phyloP scores from a whole-genome alignment of 106 monocot genomes.

The Cymbidium sinense region DNA sequence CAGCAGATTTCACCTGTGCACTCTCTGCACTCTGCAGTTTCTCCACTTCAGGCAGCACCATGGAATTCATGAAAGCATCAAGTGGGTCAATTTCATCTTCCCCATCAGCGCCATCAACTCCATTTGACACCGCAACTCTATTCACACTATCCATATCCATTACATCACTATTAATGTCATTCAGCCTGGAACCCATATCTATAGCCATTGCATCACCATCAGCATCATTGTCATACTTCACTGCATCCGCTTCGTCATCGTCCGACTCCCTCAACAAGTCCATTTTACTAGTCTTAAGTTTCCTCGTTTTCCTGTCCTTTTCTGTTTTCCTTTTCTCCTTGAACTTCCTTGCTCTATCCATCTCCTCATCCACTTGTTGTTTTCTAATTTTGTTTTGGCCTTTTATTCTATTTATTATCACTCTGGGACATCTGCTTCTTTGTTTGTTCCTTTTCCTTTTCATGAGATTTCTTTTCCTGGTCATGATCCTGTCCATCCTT shows the following conservation, averaged over 20 bases:
- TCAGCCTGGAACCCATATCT: conserved; percentile 13
- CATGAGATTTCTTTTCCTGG: conserved; percentile 34
- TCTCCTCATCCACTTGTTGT: conserved; percentile 84
- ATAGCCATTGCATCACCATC: conserved; percentile 26
- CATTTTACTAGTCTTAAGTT: conserved; percentile 58
- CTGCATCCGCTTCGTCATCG: conserved; percentile 51
- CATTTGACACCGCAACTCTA: conserved; percentile 5
- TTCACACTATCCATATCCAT: conserved; percentile 16
- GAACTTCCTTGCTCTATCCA: conserved; percentile 90
- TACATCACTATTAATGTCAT: conserved; percentile 19
- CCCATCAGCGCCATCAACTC: conserved; percentile 7
- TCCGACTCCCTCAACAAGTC: conserved; percentile 97
- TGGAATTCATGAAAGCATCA: conserved; percentile 95
- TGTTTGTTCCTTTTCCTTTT: conserved; percentile 27
- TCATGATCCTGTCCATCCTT: conserved; percentile 28
- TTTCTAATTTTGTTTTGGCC: conserved; percentile 62
- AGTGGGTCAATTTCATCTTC: conserved; percentile 89
- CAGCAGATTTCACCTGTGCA: conserved; percentile 9
- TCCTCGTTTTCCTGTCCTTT: conserved; percentile 27
- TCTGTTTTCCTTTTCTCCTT: conserved; percentile 43
- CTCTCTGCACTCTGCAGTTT: conserved; percentile 28
- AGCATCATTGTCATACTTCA: conserved; percentile 2
- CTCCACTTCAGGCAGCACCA: conserved; percentile 72
- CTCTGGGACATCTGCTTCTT: conserved; percentile 40
- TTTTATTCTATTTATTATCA: conserved; percentile 30